phyloP scores from a whole-genome alignment of 192 early-diverging fungal genomes.

The Dispira simplex region DNA sequence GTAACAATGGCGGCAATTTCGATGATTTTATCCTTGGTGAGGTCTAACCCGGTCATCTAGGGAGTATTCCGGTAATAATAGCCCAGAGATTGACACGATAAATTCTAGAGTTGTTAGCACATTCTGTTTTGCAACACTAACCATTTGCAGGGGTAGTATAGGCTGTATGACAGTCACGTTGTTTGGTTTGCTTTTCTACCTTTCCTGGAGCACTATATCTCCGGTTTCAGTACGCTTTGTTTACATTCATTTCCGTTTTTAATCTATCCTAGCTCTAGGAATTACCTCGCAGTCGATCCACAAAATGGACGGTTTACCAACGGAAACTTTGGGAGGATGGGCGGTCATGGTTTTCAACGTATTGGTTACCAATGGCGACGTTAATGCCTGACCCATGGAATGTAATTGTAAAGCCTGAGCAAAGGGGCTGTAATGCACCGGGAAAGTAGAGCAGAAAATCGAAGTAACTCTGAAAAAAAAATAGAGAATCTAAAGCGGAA shows the following conservation, averaged over 20 bases:
- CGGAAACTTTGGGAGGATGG: no score
- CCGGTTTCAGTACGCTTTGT: background rate
- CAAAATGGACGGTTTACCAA: background rate
- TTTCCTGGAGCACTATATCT: background rate
- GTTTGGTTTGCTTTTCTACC: background rate
- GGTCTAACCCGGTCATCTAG: conserved; percentile 32
- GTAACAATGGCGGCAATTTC: conserved; percentile 86
- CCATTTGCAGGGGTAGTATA: background rate
- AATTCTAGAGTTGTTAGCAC: background rate
- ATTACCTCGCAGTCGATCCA: conserved; percentile 9
- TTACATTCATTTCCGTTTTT: background rate
- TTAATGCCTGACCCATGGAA: no score
- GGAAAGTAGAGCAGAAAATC: no score
- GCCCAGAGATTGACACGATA: background rate
- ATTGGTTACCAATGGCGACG: no score
- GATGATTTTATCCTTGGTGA: conserved; percentile 59
- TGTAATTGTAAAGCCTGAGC: no score
- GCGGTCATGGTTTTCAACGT: no score
- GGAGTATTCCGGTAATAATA: background rate
- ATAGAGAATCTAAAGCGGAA: no score
- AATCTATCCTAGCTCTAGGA: background rate
- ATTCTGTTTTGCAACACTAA: no score
- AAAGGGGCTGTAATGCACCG: no score
- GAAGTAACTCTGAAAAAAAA: no score
- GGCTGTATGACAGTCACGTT: background rate